phyloP scores from a whole-genome alignment of 192 early-diverging fungal species.

The Hyaloraphidium curvatum region DNA sequence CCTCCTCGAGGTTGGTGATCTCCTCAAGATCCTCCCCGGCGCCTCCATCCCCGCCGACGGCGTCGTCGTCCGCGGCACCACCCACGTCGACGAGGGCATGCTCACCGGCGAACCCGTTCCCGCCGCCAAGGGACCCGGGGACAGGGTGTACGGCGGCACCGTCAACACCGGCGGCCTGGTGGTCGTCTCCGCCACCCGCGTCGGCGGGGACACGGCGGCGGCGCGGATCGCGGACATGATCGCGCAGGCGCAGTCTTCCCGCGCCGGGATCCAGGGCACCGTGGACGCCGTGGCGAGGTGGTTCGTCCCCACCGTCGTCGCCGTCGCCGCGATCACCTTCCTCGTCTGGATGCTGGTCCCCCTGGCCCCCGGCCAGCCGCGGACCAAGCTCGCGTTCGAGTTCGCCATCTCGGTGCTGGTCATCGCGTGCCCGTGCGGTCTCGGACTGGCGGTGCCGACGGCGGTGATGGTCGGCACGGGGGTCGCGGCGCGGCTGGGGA shows the following conservation, averaged over 20 bases:
- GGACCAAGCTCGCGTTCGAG: conserved; percentile 26
- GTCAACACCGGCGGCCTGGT: conserved; percentile 36
- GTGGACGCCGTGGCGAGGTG: conserved; percentile 38
- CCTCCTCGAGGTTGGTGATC: conserved; percentile 36
- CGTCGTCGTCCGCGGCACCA: conserved; percentile 24
- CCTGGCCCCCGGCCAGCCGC: conserved; percentile 22
- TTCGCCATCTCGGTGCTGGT: conserved; percentile 41
- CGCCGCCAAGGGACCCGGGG: conserved; percentile 25
- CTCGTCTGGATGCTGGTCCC: conserved; percentile 30
- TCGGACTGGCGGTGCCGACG: conserved; percentile 89
- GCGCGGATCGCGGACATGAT: conserved; percentile 40
- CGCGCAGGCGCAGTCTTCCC: conserved; percentile 37
- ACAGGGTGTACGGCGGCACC: conserved; percentile 35
- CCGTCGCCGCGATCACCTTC: conserved; percentile 32
- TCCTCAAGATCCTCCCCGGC: conserved; percentile 48
- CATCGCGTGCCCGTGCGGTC: conserved; percentile 50
- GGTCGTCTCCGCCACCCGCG: conserved; percentile 39
- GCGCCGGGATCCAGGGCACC: conserved; percentile 42
- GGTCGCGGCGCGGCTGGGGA: conserved; percentile 26
- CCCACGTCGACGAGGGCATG: conserved; percentile 56
- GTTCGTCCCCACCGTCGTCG: conserved; percentile 44
- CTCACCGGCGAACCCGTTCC: conserved; percentile 65
- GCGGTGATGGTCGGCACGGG: conserved; percentile 96
- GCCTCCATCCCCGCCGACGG: conserved; percentile 58
- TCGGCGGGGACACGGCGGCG: conserved; percentile 40